phyloP scores from a whole-genome alignment of 768 basidiomycete genomes.

The Hygrophorus pudorinus region DNA sequence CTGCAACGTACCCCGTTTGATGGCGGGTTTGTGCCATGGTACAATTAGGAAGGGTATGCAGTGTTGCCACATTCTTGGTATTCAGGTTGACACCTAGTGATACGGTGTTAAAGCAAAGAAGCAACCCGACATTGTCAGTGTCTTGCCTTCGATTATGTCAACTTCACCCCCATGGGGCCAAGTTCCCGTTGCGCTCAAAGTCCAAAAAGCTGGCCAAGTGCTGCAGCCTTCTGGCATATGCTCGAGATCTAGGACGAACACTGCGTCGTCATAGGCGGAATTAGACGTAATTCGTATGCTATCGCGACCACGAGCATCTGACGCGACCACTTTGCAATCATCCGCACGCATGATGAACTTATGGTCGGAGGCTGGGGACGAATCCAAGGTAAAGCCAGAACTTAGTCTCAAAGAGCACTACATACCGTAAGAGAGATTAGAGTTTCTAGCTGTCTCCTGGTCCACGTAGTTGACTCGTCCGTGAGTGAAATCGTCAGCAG shows the following conservation, averaged over 20 bases:
- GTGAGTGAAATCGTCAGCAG: constrained; percentile 48
- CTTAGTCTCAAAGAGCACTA: neutral
- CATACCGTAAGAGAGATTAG: constrained; percentile 40
- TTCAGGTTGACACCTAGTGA: constrained; percentile 38
- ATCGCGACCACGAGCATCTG: constrained; percentile 40
- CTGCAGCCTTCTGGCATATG: constrained; percentile 55
- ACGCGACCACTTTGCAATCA: constrained; percentile 23
- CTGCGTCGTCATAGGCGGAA: constrained; percentile 31
- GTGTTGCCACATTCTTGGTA: constrained; percentile 35
- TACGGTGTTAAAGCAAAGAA: neutral
- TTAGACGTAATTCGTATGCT: constrained; percentile 45
- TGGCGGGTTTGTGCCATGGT: constrained; percentile 28
- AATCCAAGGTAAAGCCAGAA: neutral
- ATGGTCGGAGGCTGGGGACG: constrained; percentile 19
- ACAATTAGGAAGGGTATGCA: constrained; percentile 46
- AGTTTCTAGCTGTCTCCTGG: constrained; percentile 25
- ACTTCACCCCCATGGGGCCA: constrained; percentile 56
- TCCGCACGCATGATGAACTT: constrained; percentile 56
- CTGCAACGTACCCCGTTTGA: constrained; percentile 36
- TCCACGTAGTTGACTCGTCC: constrained; percentile 55
- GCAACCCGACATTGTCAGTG: neutral
- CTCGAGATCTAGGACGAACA: constrained; percentile 41
- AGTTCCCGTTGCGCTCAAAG: constrained; percentile 35
- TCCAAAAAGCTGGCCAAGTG: constrained; percentile 63
- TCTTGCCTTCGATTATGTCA: constrained; percentile 48